Base-by-base conservation (phyloP, 768 basidiomycete species). In the Podaxis sp. region DNA sequence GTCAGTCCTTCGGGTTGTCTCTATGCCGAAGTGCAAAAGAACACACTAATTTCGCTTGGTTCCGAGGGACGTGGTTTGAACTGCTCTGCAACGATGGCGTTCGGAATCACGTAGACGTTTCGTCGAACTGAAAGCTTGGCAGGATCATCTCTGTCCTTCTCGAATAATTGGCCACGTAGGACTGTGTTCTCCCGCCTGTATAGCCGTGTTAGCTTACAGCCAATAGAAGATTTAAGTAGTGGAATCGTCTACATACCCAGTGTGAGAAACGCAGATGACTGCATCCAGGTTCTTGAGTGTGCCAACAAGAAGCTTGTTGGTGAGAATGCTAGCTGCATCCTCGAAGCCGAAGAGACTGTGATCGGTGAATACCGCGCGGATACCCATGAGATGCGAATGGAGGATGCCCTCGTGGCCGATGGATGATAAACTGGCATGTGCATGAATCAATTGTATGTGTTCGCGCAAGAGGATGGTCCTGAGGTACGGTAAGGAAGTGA, bases 181-280 rank as follows among this genome's bases (percentile, higher is more conserved):
- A 96, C 93, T 0, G 96, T 99, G 66, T 99, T 99, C 77, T 99
- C 97, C n/a, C 96, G 93, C 26, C 96, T 98, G n/a, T 33, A 33
- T 44, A 17, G 30, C 50, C 50, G n/a, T 61, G 20, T 46, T 20
- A 46, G 44, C n/a, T 46, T 20, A 46, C 20, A 33, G 63, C 24
- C 44, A 44, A 62, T 15, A 40, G n/a, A 62, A 20, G 13, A 20
- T 60, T 8, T 41, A 37, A 22, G 3, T 15, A 3, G 36, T 40
- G 54, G 30, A 36, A 5, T 44, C 2, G 22, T 36, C 13, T 12
- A 70, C 86, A 58, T 70, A 94, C 96, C 96, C 95, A 0, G 96
- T 98, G 75, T 99, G 91, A 7, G 95, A 96, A 53, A 99, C 97
- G 68, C 95, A 98, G 26, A 99, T 95, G 1, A 92, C 93, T 0